Evolutionary conservation across 495 filamentous ascomycete genomes (phyloP), one percentile per base, ranked within the genome.

Genomic region (Aspergillus taichungensis): DNA sequence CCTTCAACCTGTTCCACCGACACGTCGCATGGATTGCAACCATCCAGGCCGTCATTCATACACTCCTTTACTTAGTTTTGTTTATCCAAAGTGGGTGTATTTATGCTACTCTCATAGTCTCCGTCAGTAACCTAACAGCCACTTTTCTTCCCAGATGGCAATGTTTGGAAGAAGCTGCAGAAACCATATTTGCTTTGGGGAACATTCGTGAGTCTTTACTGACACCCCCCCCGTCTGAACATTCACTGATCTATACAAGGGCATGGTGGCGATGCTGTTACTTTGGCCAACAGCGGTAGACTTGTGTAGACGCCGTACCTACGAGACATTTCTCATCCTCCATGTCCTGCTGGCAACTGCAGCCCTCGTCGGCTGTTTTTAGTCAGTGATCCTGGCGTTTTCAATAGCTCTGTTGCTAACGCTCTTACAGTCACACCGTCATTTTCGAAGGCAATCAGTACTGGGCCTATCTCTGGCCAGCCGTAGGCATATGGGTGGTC

Each of bases 21-120:
- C 74, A 75, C 67, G 62, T 77, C 27, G 76, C 76, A 4, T 62
- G 74, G 42, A 63, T 78, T 6, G 73, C 74, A 3, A 75, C 73
- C 4, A 30, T 77, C 14, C 67, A 78, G 53, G 77, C 66, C 2
- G 48, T 71, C 8, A 57, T 72, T 3, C 76, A 80, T 54, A 63
- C 66, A 0, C 3, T 58, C 12, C 39, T 63, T 3, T 71, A 71
- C 35, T 7, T 61, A 0, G 45, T 64, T 1, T 50, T 69, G 7
- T 65, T 61, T 29, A 43, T 59, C 24, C 48, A 53, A 42, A 47
- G 67, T 68, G 48, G 43, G 61, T 53, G 13, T 34, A 11, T 34
- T 10, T 13, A n/a, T 1, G 40, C 6, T 8, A 14, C 27, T 24
- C n/a, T 5, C 14, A 28, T 6, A 9, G 1, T 27, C 35, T 24